Evolutionary conservation across 2,329 filamentous ascomycete species (phyloP), one percentile per base, ranked within the genome.

Genomic region (Sporothrix dimorphospora): DNA sequence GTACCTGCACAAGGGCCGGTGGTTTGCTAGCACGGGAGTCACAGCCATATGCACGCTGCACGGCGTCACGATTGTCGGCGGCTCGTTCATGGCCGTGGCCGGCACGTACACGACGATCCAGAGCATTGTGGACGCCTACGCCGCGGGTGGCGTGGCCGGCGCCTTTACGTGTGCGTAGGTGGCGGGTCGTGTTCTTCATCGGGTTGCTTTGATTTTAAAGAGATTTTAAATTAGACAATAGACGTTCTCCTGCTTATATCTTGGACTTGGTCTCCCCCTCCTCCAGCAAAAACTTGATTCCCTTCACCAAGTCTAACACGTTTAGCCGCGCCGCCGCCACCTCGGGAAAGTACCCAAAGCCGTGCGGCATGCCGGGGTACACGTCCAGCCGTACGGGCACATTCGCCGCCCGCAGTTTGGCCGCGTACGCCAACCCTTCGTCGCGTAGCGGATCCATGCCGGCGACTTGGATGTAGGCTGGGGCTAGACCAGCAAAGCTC

Each of bases 91-190:
- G 59, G 76, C 76, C 0, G 68, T 78, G 45, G 73, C 75, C 21
- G 76, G 77, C 30, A 77, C 77, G 1, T 78, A 77, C 38, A 78
- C 76, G 0, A 77, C 75, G 1, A 74, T 78, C 49, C 76, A 78
- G 69, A 78, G 77, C 34, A 77, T 78, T 19, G 71, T 78, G 4
- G 72, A 78, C 61, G 77, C 77, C 1, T 78, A 78, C 45, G 63
- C 47, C 9, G 68, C 73, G 12, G 76, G 77, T 11, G 61, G 67
- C 1, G 76, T 78, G 27, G 73, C 73, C 11, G 71, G 66, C 1
- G 72, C 76, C 8, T 78, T 78, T 61, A 76, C 74, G 3, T 78
- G 77, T 59, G 69, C 57, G 40, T 70, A 38, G 27, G 19, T 14
- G 11, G 3, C 11, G 7, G 40, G 19, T 16, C 4, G 38, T 45